These are phyloP conservation scores for Pichia sp. DNA, from an alignment of 1,139 yeast genomes.

Conservation along the genomic window DNA sequence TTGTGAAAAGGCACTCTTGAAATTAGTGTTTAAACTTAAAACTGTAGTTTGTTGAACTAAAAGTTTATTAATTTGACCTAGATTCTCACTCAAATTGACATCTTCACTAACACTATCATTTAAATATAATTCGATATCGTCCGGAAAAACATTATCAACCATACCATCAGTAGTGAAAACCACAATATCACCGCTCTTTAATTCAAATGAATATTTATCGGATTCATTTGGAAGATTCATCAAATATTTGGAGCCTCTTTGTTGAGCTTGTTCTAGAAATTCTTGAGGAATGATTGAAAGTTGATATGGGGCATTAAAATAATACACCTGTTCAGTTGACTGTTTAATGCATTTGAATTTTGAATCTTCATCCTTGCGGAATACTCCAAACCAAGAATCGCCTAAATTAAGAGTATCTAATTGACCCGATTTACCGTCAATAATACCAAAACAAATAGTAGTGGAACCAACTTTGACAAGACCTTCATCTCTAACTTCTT, in stretches of 20 bases:
- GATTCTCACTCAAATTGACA: conserved; percentile 6
- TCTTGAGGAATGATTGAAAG: conserved; percentile 74
- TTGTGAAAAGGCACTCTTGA: conserved; percentile 83
- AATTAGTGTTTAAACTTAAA: conserved; percentile 63
- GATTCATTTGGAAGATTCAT: conserved; percentile 47
- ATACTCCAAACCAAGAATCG: conserved; percentile 91
- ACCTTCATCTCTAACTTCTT: conserved; percentile 42
- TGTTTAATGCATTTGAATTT: conserved; percentile 48
- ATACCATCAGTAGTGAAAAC: conserved; percentile 92
- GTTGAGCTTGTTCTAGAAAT: conserved; percentile 46
- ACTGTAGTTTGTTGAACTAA: conserved; percentile 63
- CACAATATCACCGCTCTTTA: conserved; percentile 63
- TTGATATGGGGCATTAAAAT: conserved; percentile 88
- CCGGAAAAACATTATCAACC: conserved; percentile 71
- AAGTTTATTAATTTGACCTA: conserved; percentile 28
- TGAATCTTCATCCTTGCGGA: conserved; percentile 26
- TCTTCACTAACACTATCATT: conserved; percentile 16
- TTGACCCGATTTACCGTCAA: conserved; percentile 42
- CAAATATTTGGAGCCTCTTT: conserved; percentile 52
- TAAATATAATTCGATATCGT: conserved; percentile 49
- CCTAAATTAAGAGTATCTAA: conserved; percentile 76
- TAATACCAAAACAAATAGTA: conserved; percentile 81
- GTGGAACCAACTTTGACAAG: conserved; percentile 90
- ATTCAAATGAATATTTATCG: conserved; percentile 31
- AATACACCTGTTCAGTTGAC: conserved; percentile 76